phyloP scores from a whole-genome alignment of 2,329 filamentous ascomycete species.

The Colletotrichum trifolii region DNA sequence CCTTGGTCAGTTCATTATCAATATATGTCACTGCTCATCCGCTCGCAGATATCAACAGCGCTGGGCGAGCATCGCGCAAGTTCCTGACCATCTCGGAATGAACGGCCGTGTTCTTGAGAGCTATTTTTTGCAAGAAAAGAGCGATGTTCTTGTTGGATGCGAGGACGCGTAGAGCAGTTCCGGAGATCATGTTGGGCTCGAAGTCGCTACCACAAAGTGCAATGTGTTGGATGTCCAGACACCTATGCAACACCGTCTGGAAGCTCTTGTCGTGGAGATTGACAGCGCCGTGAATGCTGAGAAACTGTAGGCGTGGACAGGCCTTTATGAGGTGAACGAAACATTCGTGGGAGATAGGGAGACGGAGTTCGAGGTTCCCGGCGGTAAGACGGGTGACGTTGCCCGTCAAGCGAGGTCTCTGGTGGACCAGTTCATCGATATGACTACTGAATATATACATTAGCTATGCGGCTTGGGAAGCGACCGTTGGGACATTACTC shows the following conservation, averaged over 20 bases:
- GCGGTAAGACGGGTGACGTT: constrained; percentile 6
- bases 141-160: background rate
- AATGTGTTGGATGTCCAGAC: background rate
- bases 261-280: background rate
- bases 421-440: background rate
- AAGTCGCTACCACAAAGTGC: constrained; percentile 8
- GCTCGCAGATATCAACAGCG: background rate
- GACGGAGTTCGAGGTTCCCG: background rate
- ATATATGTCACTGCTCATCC: background rate
- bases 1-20: background rate
- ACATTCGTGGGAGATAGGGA: background rate
- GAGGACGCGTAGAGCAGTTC: background rate
- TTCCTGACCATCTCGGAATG: background rate
- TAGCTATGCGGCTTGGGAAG: background rate
- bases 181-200: background rate
- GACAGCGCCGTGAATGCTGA: constrained; percentile 11
- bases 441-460: background rate
- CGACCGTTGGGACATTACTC: background rate
- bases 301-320: background rate
- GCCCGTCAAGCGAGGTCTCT: background rate
- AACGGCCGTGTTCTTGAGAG: background rate
- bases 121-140: background rate
- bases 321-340: background rate
- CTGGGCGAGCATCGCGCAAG: background rate
- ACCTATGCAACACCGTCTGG: background rate